Base-by-base conservation (phyloP, 441 rosid species). In the Bocquillonia castaneifolia region DNA sequence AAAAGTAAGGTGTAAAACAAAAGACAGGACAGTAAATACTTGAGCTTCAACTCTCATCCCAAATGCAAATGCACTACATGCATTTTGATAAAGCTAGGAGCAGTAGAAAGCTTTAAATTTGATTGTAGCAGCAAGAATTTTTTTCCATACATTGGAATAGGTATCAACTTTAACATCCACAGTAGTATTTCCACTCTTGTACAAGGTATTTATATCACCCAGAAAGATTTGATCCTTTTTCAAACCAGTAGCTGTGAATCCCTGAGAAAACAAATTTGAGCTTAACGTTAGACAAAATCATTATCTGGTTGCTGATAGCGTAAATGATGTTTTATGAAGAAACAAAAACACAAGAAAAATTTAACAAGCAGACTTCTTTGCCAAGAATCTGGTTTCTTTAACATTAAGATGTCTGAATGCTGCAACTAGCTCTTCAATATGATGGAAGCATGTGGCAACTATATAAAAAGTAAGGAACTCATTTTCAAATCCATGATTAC, bases 131-230 rank as follows among this genome's bases (percentile, higher is more conserved):
- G 59, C 63, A 64, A 72, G 34, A 69, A 31, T 32, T 45, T 63
- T 67, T 67, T n/a, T n/a, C 2, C 76, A 66, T 85, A 88, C 96
- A 74, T 83, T 85, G 8, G 96, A 85, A 74, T 75, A 81, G 61
- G 85, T 81, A 75, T 90, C 91, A 72, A 90, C 80, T 85, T 83
- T 88, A 64, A 90, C 76, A 78, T 88, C 92, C 75, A 88, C 89
- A 51, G 69, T 71, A 72, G 94, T 81, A 56, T 81, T 84, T 78
- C 79, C 80, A 71, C 86, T 81, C 84, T 77, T 86, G 78, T 86
- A 88, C 39, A 79, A 40, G 2, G 89, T 82, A 78, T 73, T 86
- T 68, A 90, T 85, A 81, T 90, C 94, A 47, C 96, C 94, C 57
- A 83, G 67, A 75, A 88, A 90, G 42, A 76, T 62, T 69, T 84